Conservation (phyloP, 78 protist species). For the Isochrysis galbana region DNA sequence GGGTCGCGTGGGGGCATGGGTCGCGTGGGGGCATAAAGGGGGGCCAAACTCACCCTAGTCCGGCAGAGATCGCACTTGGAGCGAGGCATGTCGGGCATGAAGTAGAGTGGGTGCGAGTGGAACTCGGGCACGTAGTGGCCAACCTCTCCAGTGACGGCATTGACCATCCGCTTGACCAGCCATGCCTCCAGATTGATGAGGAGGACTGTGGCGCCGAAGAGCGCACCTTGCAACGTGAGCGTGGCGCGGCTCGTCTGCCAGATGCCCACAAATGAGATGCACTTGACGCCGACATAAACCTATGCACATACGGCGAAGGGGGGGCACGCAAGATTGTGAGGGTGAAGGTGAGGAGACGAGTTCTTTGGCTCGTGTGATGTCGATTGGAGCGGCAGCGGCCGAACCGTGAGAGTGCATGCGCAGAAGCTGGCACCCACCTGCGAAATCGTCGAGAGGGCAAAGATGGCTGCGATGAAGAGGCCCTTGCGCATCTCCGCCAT, state of each 20-base stretch:
- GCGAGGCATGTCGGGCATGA: neutral
- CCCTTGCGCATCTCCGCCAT: neutral
- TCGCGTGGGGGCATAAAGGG: no score
- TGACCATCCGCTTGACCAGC: neutral
- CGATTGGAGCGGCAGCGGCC: no score
- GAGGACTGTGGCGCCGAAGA: neutral
- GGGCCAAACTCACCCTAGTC: no score
- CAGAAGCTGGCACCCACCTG: no score
- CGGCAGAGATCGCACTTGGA: neutral
- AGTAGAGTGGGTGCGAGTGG: slow-evolving; percentile 17
- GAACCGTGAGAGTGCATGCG: no score
- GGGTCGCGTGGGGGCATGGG: no score
- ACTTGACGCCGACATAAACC: neutral
- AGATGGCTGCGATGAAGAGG: neutral
- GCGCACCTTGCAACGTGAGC: neutral
- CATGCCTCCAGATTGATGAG: neutral
- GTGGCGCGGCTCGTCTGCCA: neutral
- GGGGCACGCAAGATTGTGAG: no score
- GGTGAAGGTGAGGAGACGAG: no score
- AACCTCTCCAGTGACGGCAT: neutral
- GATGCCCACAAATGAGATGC: neutral
- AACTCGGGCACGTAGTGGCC: slow-evolving; percentile 12
- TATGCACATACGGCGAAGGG: no score
- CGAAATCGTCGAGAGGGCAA: neutral
- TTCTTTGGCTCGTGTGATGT: no score